Conservation (phyloP, 2,329 filamentous ascomycete species). For the Mollisia scopiformis region DNA sequence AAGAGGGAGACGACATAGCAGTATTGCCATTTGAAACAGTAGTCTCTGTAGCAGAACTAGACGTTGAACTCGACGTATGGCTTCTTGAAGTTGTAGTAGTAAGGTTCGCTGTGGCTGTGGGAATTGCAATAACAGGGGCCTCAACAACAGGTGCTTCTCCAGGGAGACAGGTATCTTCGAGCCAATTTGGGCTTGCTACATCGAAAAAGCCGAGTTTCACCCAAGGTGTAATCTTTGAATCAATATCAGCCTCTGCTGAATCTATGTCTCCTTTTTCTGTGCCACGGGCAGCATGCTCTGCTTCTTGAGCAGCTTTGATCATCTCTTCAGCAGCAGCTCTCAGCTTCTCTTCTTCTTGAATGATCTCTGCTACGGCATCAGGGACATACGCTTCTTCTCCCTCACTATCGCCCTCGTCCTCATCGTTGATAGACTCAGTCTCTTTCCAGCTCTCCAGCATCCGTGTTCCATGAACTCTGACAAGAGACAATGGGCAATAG, state of each 20-base stretch:
- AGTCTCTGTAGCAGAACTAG: neutral
- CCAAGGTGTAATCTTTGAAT: conserved; percentile 7
- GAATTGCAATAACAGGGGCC: neutral
- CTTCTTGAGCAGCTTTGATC: conserved; percentile 1
- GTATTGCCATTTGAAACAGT: neutral
- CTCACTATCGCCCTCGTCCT: conserved; percentile 45
- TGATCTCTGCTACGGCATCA: conserved; percentile 37
- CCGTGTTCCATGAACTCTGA: conserved; percentile 89
- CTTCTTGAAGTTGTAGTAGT: neutral
- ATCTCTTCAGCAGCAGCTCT: conserved; percentile 21
- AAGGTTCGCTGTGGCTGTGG: neutral
- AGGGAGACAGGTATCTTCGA: conserved; percentile 18
- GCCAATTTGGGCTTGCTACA: neutral
- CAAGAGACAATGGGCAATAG: conserved; percentile 89
- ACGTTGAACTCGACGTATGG: neutral
- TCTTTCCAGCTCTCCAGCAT: conserved; percentile 95
- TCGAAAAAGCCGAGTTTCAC: conserved; percentile 13
- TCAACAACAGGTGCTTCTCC: conserved; percentile 17
- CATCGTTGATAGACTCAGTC: conserved; percentile 71
- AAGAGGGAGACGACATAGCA: neutral
- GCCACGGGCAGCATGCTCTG: neutral
- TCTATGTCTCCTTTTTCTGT: neutral
- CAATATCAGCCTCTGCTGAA: neutral
- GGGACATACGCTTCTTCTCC: conserved; percentile 28
- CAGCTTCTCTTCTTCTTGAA: conserved; percentile 34